Base-by-base conservation (phyloP, 1,284 basidiomycete species). In the Porodaedalea pini region DNA sequence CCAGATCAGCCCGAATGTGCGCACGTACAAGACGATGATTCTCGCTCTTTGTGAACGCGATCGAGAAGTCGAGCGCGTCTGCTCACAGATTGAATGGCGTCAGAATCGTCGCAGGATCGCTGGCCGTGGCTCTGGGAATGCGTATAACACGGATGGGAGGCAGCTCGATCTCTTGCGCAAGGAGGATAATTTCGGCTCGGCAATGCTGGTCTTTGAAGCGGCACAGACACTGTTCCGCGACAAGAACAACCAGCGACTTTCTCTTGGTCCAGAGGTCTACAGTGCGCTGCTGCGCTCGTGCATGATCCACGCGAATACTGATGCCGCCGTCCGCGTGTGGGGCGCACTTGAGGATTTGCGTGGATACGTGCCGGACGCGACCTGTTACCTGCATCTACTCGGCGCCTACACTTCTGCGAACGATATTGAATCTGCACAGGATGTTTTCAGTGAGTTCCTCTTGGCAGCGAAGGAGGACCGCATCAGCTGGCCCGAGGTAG, bases 1-100 rank as follows among this genome's bases (percentile, higher is more conserved):
- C 43, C 82, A 83, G 21, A 67, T 94, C 11, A 67, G 81, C 0
- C 92, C 94, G 15, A 86, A 87, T 63, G 65, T 75, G 10, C 67
- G 71, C 37, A 94, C 92, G 0, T 94, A 92, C 67, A 69, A 76
- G n/a, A 72, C 74, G 34, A 76, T 95, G 52, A 85, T 97, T 61
- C 68, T 72, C 1, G 85, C 84, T 0, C 79, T 97, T 57, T 83
- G 84, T 21, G 73, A 79, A 27, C 85, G 93, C 37, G 92, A 96
- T 64, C 68, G 73, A 7, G 91, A 95, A 65, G 78, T 92, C 2
- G 71, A 78, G 37, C 69, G 69, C 15, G 75, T 79, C 0, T 75
- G 85, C 23, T 63, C 71, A 17, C 60, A 69, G 2, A 67, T 85
- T 47, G 74, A 83, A 43, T 66, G 66, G 25, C 75, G 57, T 15